Evolutionary conservation across 2,329 filamentous ascomycete genomes (phyloP).

Genomic region (Furcasterigmium furcatum): DNA sequence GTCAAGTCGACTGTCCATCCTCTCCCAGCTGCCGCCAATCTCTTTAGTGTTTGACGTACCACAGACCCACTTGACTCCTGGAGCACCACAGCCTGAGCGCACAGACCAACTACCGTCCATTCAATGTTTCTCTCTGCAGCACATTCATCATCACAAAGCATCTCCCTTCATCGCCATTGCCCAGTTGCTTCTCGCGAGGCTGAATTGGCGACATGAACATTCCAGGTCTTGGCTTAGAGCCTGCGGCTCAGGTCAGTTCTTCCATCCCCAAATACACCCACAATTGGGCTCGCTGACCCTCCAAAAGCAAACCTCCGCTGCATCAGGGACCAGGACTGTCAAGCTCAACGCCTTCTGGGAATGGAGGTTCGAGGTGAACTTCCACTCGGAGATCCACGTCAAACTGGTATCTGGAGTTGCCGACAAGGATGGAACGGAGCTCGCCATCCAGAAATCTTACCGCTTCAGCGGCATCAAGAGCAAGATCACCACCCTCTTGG

Average conservation of each 20-base stretch:
- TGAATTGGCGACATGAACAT: no score
- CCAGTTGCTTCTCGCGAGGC: no score
- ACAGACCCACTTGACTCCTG: no score
- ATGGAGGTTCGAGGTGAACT: slow-evolving; percentile 74
- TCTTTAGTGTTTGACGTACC: no score
- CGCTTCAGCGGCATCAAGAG: slow-evolving; percentile 78
- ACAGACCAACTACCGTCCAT: no score
- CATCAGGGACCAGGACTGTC: slow-evolving; percentile 39
- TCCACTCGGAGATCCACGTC: slow-evolving; percentile 37
- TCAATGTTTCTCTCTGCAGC: no score
- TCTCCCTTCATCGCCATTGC: no score
- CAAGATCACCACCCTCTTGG: slow-evolving; percentile 89
- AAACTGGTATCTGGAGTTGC: slow-evolving; percentile 78
- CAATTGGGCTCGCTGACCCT: neutral
- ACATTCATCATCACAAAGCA: no score
- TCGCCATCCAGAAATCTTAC: slow-evolving; percentile 77
- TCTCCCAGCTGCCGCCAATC: no score
- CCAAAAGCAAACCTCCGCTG: slow-evolving; percentile 24
- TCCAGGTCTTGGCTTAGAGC: neutral
- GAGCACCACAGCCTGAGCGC: no score
- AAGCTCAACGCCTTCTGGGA: slow-evolving; percentile 63
- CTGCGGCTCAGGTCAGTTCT: neutral
- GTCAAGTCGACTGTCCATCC: no score
- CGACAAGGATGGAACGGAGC: slow-evolving; percentile 92
- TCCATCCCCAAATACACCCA: neutral